These are phyloP conservation scores for Actinomortierella ambigua DNA, from an alignment of 371 early-diverging fungal species.

Conservation along the genomic window DNA sequence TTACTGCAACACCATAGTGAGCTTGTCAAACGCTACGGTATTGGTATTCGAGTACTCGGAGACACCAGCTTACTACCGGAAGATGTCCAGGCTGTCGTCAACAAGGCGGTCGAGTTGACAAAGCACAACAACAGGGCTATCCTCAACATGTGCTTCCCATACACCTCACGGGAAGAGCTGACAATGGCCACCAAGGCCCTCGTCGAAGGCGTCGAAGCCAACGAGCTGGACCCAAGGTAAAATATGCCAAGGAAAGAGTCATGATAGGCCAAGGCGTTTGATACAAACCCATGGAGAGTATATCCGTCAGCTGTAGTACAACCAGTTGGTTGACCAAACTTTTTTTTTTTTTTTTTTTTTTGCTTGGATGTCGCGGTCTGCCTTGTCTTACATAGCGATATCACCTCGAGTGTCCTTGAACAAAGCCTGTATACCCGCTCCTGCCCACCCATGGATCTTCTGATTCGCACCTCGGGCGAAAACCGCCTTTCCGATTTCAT, in stretches of 20 bases:
- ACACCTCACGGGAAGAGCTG: slow-evolving; percentile 96
- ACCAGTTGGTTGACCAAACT: too few relatives aligned
- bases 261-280: too few relatives aligned
- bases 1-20: slow-evolving; percentile 56
- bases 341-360: slow-evolving; percentile 1
- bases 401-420: slow-evolving; percentile 68
- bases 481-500: slow-evolving; percentile 97
- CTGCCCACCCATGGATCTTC: slow-evolving; percentile 88
- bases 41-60: slow-evolving; percentile 87
- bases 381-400: slow-evolving; percentile 52
- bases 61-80: slow-evolving; percentile 70
- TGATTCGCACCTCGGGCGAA: slow-evolving; percentile 98
- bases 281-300: too few relatives aligned
- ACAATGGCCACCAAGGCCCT: slow-evolving; percentile 58
- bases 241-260: background rate
- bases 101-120: slow-evolving; percentile 71
- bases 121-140: slow-evolving; percentile 71
- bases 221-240: slow-evolving; percentile 57
- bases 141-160: slow-evolving; percentile 96
- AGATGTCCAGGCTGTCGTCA: slow-evolving; percentile 66
- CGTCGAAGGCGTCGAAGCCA: slow-evolving; percentile 59
- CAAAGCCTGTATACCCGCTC: slow-evolving; percentile 68
- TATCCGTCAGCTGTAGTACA: too few relatives aligned
- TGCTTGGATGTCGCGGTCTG: background rate
- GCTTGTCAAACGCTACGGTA: slow-evolving; percentile 71